These are phyloP conservation scores for Suillus spraguei DNA, from an alignment of 768 basidiomycete species.

Conservation along the genomic window DNA sequence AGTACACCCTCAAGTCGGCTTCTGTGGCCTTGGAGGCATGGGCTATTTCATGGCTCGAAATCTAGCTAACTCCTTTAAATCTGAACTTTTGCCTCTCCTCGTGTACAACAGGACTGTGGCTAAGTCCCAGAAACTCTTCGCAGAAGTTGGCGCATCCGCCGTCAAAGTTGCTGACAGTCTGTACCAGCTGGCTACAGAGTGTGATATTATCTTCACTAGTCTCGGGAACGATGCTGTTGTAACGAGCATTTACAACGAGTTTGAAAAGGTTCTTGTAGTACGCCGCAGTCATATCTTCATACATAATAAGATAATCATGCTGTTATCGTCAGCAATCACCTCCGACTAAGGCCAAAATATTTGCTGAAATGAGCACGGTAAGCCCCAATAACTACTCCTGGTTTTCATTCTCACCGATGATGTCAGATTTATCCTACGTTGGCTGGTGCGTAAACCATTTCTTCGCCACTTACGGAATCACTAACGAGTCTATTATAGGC, in stretches of 20 bases:
- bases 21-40: constrained; percentile 61
- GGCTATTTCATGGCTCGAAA: constrained; percentile 80
- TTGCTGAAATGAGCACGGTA: constrained; percentile 86
- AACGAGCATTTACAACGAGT: constrained; percentile 58
- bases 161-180: constrained; percentile 58
- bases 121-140: constrained; percentile 60
- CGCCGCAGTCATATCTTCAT: constrained; percentile 12
- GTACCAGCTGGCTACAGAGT: constrained; percentile 61
- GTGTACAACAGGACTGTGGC: constrained; percentile 74
- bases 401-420: constrained; percentile 12
- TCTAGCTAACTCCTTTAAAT: constrained; percentile 57
- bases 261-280: constrained; percentile 63
- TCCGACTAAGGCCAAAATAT: constrained; percentile 62
- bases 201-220: constrained; percentile 77
- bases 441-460: constrained; percentile 37
- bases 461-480: background rate
- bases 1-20: constrained; percentile 44
- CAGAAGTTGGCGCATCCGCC: constrained; percentile 54
- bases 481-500: too few species aligned
- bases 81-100: constrained; percentile 54
- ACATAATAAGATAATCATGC: constrained; percentile 3
- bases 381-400: constrained; percentile 24
- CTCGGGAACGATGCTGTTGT: constrained; percentile 75
- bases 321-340: constrained; percentile 38
- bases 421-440: constrained; percentile 57